Evolutionary conservation across 2,329 filamentous ascomycete species (phyloP), one percentile per base, ranked within the genome.

Genomic region (Xylaria polymorpha): DNA sequence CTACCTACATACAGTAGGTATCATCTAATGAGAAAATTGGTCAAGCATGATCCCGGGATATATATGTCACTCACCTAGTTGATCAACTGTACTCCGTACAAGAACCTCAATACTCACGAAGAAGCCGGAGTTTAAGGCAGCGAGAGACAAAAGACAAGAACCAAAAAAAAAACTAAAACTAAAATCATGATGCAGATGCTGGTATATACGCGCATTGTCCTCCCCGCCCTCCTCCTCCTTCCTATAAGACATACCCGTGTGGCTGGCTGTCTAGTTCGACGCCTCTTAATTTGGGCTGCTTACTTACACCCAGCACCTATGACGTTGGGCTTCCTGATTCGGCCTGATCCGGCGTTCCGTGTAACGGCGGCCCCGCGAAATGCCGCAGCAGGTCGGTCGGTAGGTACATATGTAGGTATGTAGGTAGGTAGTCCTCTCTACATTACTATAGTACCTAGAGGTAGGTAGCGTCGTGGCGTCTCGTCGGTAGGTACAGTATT

Each of bases 311-410:
- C 18, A 48, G 22, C 14, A n/a, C 12, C 5, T 22, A 46, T 35
- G 41, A 63, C 46, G 50, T 20, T 32, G 29, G n/a, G 50, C 46
- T 61, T 56, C 61, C 64, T 25, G 41, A 57, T 46, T 66, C 20
- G 50, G 57, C 48, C 41, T 39, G 10, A 7, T 35, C 22, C 25
- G 25, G 55, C 15, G 15, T 20, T 44, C 44, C 58, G 32, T 59
- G 57, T 22, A 60, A 29, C 10, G 43, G 53, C 41, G n/a, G 6
- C 48, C 48, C 48, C 8, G 25, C 25, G 25, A 32, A 32, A 32
- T 51, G 25, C 48, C 29, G 15, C 48, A 51, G 32, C 7, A 32
- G 48, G 48, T 10, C n/a, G 25, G 18, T 25, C 15, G 12, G 8
- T 32, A 44, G 25, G 25, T 4, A 29, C 4, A 4, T 29, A n/a